Percentiles rank a stretch among this genome's conserved stretches.
phyloP scores from a whole-genome alignment of 1,284 basidiomycete genomes.

The Pascua guehoae region DNA sequence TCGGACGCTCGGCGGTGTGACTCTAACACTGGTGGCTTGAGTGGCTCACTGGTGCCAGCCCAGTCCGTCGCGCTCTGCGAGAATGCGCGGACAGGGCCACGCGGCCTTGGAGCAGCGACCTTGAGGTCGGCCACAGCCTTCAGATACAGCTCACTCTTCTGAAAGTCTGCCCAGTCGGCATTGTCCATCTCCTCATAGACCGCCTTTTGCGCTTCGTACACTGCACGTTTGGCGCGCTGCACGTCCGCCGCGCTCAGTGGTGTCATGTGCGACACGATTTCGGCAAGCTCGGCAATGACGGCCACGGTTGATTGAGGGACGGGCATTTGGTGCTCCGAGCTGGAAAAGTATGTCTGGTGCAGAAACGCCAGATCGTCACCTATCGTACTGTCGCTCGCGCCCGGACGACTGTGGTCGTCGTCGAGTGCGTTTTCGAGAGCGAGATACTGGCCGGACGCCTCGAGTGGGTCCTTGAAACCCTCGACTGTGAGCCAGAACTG shows the following conservation, averaged over 20 bases:
- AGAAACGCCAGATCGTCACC: conserved; percentile 81
- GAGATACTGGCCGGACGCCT: conserved; percentile 60
- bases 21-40: background rate
- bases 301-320: conserved; percentile 18
- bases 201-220: conserved; percentile 78
- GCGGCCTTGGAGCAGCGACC: background rate
- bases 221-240: conserved; percentile 43
- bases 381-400: conserved; percentile 19
- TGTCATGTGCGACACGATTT: background rate
- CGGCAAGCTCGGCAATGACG: conserved; percentile 23
- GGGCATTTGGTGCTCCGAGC: conserved; percentile 16
- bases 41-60: background rate
- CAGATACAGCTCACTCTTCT: conserved; percentile 82
- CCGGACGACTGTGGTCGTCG: background rate
- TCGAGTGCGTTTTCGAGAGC: conserved; percentile 10
- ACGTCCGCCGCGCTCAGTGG: conserved; percentile 18
- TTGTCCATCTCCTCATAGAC: conserved; percentile 86
- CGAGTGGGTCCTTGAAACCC: conserved; percentile 93
- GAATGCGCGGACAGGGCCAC: background rate
- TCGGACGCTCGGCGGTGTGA: conserved; percentile 1
- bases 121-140: conserved; percentile 71
- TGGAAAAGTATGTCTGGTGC: conserved; percentile 74
- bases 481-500: conserved; percentile 98
- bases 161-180: conserved; percentile 84
- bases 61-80: conserved; percentile 2